Conservation (phyloP, 2,329 filamentous ascomycete genomes). For the Botryotinia calthae region DNA sequence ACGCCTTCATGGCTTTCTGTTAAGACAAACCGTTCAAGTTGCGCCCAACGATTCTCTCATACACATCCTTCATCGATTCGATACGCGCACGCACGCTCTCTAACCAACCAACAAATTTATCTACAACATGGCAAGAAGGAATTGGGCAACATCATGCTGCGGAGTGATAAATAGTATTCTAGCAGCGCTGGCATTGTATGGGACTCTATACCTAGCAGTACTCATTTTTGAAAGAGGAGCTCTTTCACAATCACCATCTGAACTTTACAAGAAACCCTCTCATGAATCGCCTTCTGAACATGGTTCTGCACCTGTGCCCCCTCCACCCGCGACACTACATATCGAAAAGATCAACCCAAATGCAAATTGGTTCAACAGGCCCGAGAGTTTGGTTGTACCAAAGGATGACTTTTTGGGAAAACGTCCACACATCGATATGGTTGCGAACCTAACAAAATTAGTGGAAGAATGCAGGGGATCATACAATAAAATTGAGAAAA, state of each 20-base stretch:
- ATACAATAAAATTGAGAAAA: constrained; percentile 52
- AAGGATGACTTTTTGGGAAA: constrained; percentile 52
- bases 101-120: neutral
- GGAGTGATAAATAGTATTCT: constrained; percentile 36
- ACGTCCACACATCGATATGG: constrained; percentile 51
- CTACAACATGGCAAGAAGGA: constrained; percentile 33
- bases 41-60: neutral
- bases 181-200: constrained; percentile 34
- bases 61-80: neutral
- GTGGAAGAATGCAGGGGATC: constrained; percentile 53
- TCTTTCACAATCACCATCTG: constrained; percentile 33
- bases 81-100: neutral
- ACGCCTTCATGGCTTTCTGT: constrained; percentile 7
- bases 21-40: neutral
- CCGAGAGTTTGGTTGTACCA: constrained; percentile 48
- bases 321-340: constrained; percentile 30
- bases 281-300: constrained; percentile 26
- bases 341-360: constrained; percentile 49
- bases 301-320: constrained; percentile 18
- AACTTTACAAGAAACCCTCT: constrained; percentile 31
- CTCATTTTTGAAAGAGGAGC: constrained; percentile 33
- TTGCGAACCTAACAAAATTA: constrained; percentile 51
- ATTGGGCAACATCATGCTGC: constrained; percentile 29
- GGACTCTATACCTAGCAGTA: constrained; percentile 33
- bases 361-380: constrained; percentile 54